A percentile compares a stretch with the other conserved stretches of the same genome.
phyloP scores from a whole-genome alignment of 805 yeast species.

The Sugiyamaella chiloensis region DNA sequence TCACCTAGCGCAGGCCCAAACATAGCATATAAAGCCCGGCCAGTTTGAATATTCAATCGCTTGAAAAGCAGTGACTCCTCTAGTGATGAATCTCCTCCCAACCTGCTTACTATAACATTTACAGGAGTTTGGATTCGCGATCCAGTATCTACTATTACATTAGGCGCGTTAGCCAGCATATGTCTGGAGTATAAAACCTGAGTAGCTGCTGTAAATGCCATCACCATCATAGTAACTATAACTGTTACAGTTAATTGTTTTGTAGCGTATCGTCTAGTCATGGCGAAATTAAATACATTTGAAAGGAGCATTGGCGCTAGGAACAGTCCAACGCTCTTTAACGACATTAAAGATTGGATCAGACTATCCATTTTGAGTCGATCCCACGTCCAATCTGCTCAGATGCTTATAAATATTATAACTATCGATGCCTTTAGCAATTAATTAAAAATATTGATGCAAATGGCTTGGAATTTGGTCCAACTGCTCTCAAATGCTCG shows the following conservation, averaged over 20 bases:
- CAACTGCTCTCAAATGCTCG: too few species aligned
- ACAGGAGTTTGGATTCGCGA: constrained; percentile 21
- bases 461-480: too few species aligned
- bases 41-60: constrained; percentile 16
- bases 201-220: constrained; percentile 2
- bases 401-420: neutral
- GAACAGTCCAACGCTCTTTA: neutral
- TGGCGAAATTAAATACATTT: neutral
- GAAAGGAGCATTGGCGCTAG: neutral
- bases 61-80: constrained; percentile 17
- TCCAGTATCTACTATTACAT: constrained; percentile 19
- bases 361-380: neutral
- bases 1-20: constrained; percentile 24
- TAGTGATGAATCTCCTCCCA: neutral
- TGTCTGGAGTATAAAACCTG: constrained; percentile 5
- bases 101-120: constrained; percentile 19
- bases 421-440: too few species aligned
- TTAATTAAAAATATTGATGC: too few species aligned
- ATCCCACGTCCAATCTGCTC: neutral
- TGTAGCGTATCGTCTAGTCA: neutral
- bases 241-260: neutral
- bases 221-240: constrained; percentile 4
- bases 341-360: neutral
- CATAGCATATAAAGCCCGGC: constrained; percentile 21
- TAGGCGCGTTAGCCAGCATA: constrained; percentile 6